Conservation (phyloP, 2,329 filamentous ascomycete genomes). For the Aspergillus pseudoviridinutans region DNA sequence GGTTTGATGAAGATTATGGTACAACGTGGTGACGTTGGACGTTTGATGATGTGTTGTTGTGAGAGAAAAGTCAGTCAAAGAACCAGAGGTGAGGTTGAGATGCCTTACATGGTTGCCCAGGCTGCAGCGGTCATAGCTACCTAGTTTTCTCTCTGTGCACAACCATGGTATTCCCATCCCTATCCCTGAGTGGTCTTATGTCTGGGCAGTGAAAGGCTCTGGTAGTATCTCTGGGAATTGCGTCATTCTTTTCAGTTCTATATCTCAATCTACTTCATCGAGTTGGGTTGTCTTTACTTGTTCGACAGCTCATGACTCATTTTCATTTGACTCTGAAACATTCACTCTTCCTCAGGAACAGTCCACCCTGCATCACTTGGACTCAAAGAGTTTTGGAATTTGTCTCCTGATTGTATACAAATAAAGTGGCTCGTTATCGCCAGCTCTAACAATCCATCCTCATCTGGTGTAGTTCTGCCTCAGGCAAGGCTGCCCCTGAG, state of each 20-base stretch:
- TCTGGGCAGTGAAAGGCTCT: neutral
- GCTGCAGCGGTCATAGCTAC: neutral
- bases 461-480: neutral
- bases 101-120: neutral
- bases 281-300: too few relatives aligned
- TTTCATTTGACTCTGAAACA: too few relatives aligned
- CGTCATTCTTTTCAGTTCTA: neutral
- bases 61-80: neutral
- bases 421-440: too few relatives aligned
- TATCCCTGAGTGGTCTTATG: neutral
- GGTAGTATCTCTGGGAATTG: neutral
- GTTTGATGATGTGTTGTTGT: neutral
- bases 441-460: too few relatives aligned
- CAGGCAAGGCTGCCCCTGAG: neutral
- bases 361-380: too few relatives aligned
- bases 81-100: neutral
- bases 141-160: neutral
- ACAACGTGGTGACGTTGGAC: neutral
- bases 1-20: neutral
- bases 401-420: too few relatives aligned
- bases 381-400: too few relatives aligned
- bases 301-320: too few relatives aligned
- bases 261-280: neutral
- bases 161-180: neutral
- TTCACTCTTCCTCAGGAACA: too few relatives aligned